phyloP scores from a whole-genome alignment of 1,284 basidiomycete species.

The Malassezia slooffiae region DNA sequence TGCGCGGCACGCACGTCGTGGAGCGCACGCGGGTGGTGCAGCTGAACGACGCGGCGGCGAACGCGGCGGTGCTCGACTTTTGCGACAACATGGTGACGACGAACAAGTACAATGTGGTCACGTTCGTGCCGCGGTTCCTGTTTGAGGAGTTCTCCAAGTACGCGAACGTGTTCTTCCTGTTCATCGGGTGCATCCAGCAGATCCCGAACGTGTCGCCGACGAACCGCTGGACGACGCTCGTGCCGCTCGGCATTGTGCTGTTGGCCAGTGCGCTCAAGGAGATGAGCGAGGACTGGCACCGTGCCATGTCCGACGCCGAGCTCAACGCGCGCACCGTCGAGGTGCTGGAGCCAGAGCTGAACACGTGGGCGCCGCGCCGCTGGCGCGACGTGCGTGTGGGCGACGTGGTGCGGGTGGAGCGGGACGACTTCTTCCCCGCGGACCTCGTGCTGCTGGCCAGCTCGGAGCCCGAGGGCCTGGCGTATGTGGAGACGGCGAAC shows the following conservation, averaged over 20 bases:
- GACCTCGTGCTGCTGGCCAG: conserved; percentile 79
- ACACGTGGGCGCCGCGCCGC: conserved; percentile 62
- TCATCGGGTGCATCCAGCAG: conserved; percentile 95
- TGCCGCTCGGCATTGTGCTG: conserved; percentile 74
- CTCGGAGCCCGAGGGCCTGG: conserved; percentile 90
- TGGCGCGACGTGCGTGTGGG: conserved; percentile 87
- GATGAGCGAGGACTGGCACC: conserved; percentile 89
- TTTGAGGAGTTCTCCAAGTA: conserved; percentile 93
- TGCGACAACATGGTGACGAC: conserved; percentile 73
- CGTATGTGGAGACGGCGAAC: conserved; percentile 95
- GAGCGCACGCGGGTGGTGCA: conserved; percentile 32
- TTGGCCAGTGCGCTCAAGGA: conserved; percentile 96
- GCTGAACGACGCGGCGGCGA: conserved; percentile 38
- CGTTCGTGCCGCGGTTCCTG: conserved; percentile 88
- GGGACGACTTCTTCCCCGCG: conserved; percentile 89
- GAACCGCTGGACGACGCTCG: conserved; percentile 88
- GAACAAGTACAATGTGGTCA: conserved; percentile 82
- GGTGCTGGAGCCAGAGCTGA: conserved; percentile 57
- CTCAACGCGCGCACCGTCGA: conserved; percentile 75
- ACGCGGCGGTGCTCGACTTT: conserved; percentile 31
- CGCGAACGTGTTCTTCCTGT: conserved; percentile 96
- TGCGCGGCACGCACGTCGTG: conserved; percentile 21
- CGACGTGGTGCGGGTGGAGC: conserved; percentile 80
- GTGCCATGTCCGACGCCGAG: conserved; percentile 85
- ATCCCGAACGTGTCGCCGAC: conserved; percentile 96